Evolutionary conservation across 345 rosid genomes (phyloP).

Genomic region (Corchorus olitorius): DNA sequence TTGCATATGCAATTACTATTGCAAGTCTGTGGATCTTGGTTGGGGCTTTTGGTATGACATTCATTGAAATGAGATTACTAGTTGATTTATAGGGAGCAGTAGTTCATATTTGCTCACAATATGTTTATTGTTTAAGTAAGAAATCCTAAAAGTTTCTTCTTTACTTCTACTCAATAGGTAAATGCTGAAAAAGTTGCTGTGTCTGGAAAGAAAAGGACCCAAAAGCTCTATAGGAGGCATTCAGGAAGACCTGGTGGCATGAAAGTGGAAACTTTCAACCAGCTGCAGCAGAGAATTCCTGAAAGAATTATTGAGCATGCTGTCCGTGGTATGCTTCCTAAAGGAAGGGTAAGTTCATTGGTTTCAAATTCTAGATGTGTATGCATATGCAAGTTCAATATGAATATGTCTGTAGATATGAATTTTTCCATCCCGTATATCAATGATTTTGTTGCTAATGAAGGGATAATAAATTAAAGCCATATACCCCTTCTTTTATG

Average conservation of each 20-base stretch:
- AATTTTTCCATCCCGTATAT: background rate
- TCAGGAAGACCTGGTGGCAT: constrained; percentile 99
- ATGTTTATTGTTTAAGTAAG: background rate
- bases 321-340: constrained; percentile 98
- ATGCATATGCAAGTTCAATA: background rate
- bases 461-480: background rate
- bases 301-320: constrained; percentile 98
- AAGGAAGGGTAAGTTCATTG: constrained; percentile 77
- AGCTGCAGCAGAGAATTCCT: constrained; percentile 90
- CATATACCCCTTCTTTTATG: background rate
- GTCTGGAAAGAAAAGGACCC: constrained; percentile 91
- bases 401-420: background rate
- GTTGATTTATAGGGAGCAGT: background rate
- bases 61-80: background rate
- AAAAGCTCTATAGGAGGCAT: constrained; percentile 95
- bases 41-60: background rate
- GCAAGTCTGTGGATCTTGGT: background rate
- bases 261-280: constrained; percentile 90
- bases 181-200: constrained; percentile 97
- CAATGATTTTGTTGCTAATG: background rate
- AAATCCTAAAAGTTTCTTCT: constrained; percentile 2
- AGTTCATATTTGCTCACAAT: background rate
- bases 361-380: background rate
- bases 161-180: constrained; percentile 44
- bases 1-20: too few relatives aligned